Base-by-base conservation (phyloP, 2,329 filamentous ascomycete species). In the Paraconiothyrium sp. region DNA sequence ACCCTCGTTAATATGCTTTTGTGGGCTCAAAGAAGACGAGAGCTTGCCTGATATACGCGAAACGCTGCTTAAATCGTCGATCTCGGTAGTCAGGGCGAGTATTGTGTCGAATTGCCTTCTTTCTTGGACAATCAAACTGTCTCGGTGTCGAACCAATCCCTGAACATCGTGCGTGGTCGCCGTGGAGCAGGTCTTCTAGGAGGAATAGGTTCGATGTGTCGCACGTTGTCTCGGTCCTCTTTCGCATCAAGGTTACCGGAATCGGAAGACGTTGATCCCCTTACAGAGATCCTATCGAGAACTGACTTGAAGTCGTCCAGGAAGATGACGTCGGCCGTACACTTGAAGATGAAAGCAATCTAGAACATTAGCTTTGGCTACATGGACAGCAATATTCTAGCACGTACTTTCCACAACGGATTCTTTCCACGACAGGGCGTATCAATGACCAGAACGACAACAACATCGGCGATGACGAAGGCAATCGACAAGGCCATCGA, bases 221-320 rank as follows among this genome's bases (percentile, higher is more conserved):
- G 48, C 16, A n/a, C 4, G 30, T 20, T 35, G 20, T 50, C 48
- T 50, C 32, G 30, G 6, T 34, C 27, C 16, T 50, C 48, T 27
- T 34, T 50, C 20, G 34, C n/a, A 7, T 20, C 30, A 4, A 34
- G 27, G 16, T 30, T 35, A 20, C 35, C 30, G 6, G 27, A n/a
- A 27, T 62, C 64, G 3, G 59, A 56, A 3, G 70, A 72, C 48
- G 61, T 72, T 43, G 72, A 71, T 13, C 70, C 71, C 16, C 64
- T 63, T 9, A 68, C 66, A 3, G 75, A 57, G 24, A 77, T 77
- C n/a, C 69, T 69, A 54, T 77, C 75, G 9, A 77, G 69, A 2
- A 77, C 67, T 10, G 72, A 74, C 41, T 77, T 77, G 65, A 77
- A 77, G 57, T 77, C 75, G 48, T 77, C 75, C 6, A 77, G 67